Percentiles rank a stretch among this genome's conserved stretches.
These are phyloP conservation scores for Aspergillus phoenicis DNA, from an alignment of 2,329 filamentous ascomycete genomes.

Conservation along the genomic window DNA sequence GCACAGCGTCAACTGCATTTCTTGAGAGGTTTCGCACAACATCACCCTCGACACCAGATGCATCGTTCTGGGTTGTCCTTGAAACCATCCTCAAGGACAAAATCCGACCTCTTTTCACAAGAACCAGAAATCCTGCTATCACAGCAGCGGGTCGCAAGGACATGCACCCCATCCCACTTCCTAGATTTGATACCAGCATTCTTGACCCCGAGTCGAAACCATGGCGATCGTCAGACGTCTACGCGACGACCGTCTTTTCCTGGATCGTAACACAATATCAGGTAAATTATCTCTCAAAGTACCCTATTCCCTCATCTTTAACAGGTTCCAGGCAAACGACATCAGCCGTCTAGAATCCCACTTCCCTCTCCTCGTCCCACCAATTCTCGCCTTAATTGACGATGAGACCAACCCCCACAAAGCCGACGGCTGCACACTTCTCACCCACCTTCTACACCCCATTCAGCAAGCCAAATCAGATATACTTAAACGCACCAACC, in stretches of 20 bases:
- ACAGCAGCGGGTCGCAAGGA: constrained; percentile 49
- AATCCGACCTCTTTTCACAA: constrained; percentile 47
- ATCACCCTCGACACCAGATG: neutral
- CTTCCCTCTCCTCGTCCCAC: constrained; percentile 48
- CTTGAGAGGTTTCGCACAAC: constrained; percentile 16
- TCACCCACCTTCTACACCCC: constrained; percentile 37
- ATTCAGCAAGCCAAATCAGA: constrained; percentile 41
- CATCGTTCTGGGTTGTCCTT: constrained; percentile 20
- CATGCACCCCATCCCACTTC: constrained; percentile 40
- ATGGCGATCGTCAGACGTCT: constrained; percentile 42
- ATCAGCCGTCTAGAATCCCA: constrained; percentile 42
- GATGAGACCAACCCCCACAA: constrained; percentile 44
- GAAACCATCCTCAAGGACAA: constrained; percentile 27
- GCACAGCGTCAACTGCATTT: constrained; percentile 20
- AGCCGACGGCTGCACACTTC: constrained; percentile 41
- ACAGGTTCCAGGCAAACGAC: constrained; percentile 30
- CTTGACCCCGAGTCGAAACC: constrained; percentile 43
- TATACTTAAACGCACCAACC: constrained; percentile 46
- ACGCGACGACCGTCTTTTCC: constrained; percentile 37
- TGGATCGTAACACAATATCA: constrained; percentile 42
- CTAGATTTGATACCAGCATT: constrained; percentile 39
- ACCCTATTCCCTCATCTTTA: neutral
- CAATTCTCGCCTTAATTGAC: constrained; percentile 48
- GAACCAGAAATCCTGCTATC: constrained; percentile 44
- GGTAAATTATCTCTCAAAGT: constrained; percentile 26